A percentile compares a stretch with the other conserved stretches of the same genome.
Evolutionary conservation across 1,139 yeast genomes (phyloP).

Genomic region (Saccharomyces uvarum): DNA sequence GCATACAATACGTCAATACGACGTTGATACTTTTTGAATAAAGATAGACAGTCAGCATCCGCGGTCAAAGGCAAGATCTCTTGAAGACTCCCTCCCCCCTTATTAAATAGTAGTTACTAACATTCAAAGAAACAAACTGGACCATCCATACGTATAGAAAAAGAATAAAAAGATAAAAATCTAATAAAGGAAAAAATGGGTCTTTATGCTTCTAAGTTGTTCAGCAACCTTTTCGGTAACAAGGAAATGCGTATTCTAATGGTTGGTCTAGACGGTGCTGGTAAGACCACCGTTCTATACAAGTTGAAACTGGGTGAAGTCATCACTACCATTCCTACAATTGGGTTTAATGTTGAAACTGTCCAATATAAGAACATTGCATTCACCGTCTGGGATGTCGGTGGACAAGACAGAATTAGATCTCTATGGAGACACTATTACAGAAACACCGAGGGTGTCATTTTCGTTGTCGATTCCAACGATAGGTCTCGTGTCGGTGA

Average conservation of each 20-base stretch:
- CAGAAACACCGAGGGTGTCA: conserved; percentile 92
- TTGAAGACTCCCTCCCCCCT: no score
- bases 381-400: conserved; percentile 94
- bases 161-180: neutral
- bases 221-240: conserved; percentile 77
- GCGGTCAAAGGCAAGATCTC: neutral
- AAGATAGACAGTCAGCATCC: neutral
- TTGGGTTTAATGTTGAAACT: conserved; percentile 91
- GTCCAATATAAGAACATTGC: conserved; percentile 92
- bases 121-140: neutral
- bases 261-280: conserved; percentile 93
- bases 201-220: conserved; percentile 78
- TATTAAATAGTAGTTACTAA: neutral
- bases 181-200: conserved; percentile 48
- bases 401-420: conserved; percentile 95
- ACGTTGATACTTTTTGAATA: neutral
- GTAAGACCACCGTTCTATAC: conserved; percentile 85
- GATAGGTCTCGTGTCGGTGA: conserved; percentile 91
- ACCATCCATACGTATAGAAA: neutral
- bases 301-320: conserved; percentile 87
- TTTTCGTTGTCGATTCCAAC: conserved; percentile 86
- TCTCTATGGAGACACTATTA: conserved; percentile 93
- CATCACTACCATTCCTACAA: conserved; percentile 88
- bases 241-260: conserved; percentile 85
- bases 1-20: neutral